Conservation (phyloP, 2,329 filamentous ascomycete species). For the Shiraia bambusicola region DNA sequence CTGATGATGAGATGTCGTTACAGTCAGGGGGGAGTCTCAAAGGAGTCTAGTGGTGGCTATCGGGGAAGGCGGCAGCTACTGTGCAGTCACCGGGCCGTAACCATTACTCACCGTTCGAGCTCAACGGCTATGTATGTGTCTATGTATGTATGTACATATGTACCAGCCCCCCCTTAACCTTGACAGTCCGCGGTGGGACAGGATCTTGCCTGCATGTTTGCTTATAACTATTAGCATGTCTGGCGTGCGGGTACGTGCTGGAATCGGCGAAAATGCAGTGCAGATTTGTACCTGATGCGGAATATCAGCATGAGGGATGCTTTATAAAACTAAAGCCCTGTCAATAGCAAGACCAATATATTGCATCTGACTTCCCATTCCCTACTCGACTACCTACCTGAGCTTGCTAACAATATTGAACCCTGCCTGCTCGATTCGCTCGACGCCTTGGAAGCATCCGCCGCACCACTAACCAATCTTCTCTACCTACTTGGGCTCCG, state of each 20-base stretch:
- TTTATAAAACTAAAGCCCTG: constrained; percentile 8
- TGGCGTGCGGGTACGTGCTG: constrained; percentile 1
- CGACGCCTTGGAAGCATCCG: constrained; percentile 3
- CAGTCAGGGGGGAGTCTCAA: background rate
- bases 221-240: constrained; percentile 1
- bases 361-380: constrained; percentile 7
- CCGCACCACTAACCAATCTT: constrained; percentile 1
- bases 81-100: constrained; percentile 5
- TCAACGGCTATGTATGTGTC: too few relatives aligned
- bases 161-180: constrained; percentile 1
- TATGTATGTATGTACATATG: too few relatives aligned
- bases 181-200: constrained; percentile 2
- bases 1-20: background rate
- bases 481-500: background rate
- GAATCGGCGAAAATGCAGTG: constrained; percentile 1
- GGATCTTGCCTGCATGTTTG: constrained; percentile 7
- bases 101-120: constrained; percentile 1
- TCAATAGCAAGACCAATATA: constrained; percentile 18
- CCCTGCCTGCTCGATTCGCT: constrained; percentile 7
- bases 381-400: constrained; percentile 5
- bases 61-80: constrained; percentile 10
- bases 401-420: constrained; percentile 6
- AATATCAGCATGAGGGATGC: constrained; percentile 1
- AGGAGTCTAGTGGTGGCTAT: constrained; percentile 4
- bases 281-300: background rate